phyloP scores from a whole-genome alignment of 2,329 filamentous ascomycete genomes.

The Pseudogymnoascus sp. region DNA sequence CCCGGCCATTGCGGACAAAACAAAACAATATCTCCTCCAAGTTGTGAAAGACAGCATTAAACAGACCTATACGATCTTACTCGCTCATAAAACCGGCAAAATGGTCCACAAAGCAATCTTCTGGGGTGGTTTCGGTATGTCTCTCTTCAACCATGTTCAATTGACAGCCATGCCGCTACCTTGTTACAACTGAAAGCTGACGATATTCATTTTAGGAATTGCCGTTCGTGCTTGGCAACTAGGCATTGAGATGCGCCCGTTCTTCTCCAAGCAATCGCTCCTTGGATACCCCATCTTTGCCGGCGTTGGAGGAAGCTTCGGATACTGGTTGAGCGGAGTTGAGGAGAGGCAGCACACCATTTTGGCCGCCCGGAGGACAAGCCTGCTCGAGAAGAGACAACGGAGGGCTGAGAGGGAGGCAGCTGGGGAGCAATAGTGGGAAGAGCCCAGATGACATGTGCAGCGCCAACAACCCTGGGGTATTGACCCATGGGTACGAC shows the following conservation, averaged over 20 bases:
- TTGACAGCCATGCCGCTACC: neutral
- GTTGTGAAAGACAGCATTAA: neutral
- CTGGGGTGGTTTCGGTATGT: conserved; percentile 86
- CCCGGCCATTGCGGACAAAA: conserved; percentile 1
- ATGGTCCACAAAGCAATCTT: conserved; percentile 57
- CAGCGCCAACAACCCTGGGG: neutral
- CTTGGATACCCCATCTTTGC: conserved; percentile 92
- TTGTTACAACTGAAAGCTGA: conserved; percentile 4
- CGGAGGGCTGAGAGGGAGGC: conserved; percentile 62
- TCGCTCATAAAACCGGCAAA: conserved; percentile 13
- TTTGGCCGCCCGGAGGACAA: conserved; percentile 69
- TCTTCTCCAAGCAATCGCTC: conserved; percentile 76
- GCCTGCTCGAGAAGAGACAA: conserved; percentile 81
- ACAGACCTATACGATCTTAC: neutral
- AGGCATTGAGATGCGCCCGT: conserved; percentile 94
- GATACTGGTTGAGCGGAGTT: conserved; percentile 92
- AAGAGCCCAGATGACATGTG: neutral
- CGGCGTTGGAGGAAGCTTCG: conserved; percentile 79
- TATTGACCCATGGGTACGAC: neutral
- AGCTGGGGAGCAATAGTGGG: conserved; percentile 30
- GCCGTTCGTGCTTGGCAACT: conserved; percentile 93
- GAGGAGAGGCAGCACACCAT: conserved; percentile 74
- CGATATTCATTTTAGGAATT: conserved; percentile 54
- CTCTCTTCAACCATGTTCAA: conserved; percentile 13
- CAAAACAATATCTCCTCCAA: neutral